Evolutionary conservation across 2,329 filamentous ascomycete species (phyloP).

Genomic region (Bipolaris zeicola): DNA sequence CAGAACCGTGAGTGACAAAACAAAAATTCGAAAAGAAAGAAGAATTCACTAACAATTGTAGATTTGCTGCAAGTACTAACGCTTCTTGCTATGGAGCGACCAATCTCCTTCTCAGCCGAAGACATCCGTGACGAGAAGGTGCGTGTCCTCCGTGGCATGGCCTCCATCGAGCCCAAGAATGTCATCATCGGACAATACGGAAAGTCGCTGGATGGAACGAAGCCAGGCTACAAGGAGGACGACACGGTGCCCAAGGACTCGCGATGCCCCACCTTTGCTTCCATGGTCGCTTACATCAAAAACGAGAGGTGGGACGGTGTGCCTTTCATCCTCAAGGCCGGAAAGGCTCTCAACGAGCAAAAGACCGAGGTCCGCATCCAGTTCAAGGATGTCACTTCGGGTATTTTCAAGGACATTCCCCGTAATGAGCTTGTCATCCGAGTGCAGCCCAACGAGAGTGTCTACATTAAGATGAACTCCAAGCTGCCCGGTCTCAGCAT

Average conservation of each 20-base stretch:
- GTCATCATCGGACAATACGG: constrained; percentile 99
- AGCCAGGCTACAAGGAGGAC: constrained; percentile 98
- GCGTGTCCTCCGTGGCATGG: constrained; percentile 89
- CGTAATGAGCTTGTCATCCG: constrained; percentile 99
- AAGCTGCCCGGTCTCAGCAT: constrained; percentile 98
- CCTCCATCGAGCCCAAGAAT: constrained; percentile 96
- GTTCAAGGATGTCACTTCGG: constrained; percentile 98
- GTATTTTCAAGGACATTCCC: constrained; percentile 99
- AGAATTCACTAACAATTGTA: constrained; percentile 36
- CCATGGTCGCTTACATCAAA: constrained; percentile 97
- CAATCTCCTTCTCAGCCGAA: constrained; percentile 96
- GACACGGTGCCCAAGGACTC: constrained; percentile 98
- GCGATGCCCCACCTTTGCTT: constrained; percentile 96
- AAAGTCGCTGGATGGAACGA: constrained; percentile 92
- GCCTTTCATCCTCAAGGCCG: constrained; percentile 98
- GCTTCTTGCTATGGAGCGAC: constrained; percentile 95
- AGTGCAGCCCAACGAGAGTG: constrained; percentile 98
- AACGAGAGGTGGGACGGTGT: constrained; percentile 99
- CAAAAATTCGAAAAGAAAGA: background rate
- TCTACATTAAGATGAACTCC: constrained; percentile 99
- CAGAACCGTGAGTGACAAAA: constrained; percentile 73
- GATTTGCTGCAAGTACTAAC: constrained; percentile 94
- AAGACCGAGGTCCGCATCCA: constrained; percentile 99
- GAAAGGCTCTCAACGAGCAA: constrained; percentile 98
- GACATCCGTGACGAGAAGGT: constrained; percentile 99